Base-by-base conservation (phyloP, 306 rosid genomes). In the Glycyrrhiza uralensis region DNA sequence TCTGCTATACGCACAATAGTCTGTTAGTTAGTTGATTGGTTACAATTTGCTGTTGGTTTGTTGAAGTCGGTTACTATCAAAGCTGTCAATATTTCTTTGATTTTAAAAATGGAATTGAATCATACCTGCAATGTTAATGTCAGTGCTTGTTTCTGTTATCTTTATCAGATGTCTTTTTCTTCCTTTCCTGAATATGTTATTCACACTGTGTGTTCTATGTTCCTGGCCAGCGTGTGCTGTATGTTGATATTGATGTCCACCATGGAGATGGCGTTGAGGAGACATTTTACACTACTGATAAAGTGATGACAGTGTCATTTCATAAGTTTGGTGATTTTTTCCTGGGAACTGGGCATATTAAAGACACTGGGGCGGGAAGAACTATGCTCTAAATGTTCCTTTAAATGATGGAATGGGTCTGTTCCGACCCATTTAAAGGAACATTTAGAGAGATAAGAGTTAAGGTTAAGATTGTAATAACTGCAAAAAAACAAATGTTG, bases 181-280 rank as follows among this genome's bases (percentile, higher is more conserved):
- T 38, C 15, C 20, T 41, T 56, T 60, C 2, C 50, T 70, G 51
- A 60, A 3, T 70, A 19, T 29, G 26, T 17, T n/a, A n/a, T 51
- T 51, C 18, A 14, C 46, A 26, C 30, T 45, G 33, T 73, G 19
- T 50, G 19, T 62, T 83, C 13, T 35, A 9, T 82, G 63, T 63
- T 22, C 6, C 56, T 47, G 71, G 54, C 29, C 88, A 90, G 96
- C 96, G 96, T 72, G 96, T 66, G n/a, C n/a, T n/a, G n/a, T n/a
- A n/a, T n/a, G n/a, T n/a, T n/a, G n/a, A n/a, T n/a, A n/a, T n/a
- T n/a, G 95, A 89, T 66, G 91, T 89, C 42, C 96, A 90, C 76
- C 96, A 90, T 15, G 96, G 96, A 14, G 96, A 90, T 62, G 96
- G 96, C 3, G 93, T 90, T 30, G 96, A 90, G 77, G 93, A 90